Base-by-base conservation (phyloP, 164 flowering plant species). In the Brasenia schreberi region DNA sequence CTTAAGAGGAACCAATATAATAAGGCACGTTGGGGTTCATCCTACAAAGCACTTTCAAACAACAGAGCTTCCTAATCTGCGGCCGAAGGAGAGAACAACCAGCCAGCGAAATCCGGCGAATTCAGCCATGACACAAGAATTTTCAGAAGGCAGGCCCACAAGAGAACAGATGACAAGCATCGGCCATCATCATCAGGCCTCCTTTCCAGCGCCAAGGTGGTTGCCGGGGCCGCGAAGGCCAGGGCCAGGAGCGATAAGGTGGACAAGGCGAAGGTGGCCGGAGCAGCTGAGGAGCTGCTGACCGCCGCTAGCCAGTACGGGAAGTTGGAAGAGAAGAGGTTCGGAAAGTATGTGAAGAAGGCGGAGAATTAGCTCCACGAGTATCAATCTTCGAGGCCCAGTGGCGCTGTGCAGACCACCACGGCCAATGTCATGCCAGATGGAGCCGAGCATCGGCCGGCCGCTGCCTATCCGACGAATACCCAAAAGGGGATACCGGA, bases 341-440 rank as follows among this genome's bases (percentile, higher is more conserved):
- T 70, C 18, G 86, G 86, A 18, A 71, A 70, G 67, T 85, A 80
- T 67, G 72, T 78, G 3, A 73, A 73, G 0, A 64, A 81, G 77
- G 89, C 89, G 5, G 83, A 81, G 81, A 49, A 60, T 45, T 81
- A 80, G 66, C 83, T 83, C 64, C 82, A 83, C 65, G 58, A 78
- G 58, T 79, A 81, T 67, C 59, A 72, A 9, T 45, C 53, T 45
- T 45, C 53, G 12, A 45, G 53, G 11, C 53, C 53, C 53, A 12
- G 53, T 12, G 53, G 12, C 6, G 53, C 5, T 12, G 11, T 0
- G 27, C 27, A 23, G 27, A 23, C 27, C 27, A 23, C 27, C 0
- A 23, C 27, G 27, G 27, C 1, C 53, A 4, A 7, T 45, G 53
- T 12, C 53, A 12, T 7, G 11, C 12, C 53, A 45, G 53, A 12